phyloP scores from a whole-genome alignment of 2,329 filamentous ascomycete species.

The Penicillium sumatraense region DNA sequence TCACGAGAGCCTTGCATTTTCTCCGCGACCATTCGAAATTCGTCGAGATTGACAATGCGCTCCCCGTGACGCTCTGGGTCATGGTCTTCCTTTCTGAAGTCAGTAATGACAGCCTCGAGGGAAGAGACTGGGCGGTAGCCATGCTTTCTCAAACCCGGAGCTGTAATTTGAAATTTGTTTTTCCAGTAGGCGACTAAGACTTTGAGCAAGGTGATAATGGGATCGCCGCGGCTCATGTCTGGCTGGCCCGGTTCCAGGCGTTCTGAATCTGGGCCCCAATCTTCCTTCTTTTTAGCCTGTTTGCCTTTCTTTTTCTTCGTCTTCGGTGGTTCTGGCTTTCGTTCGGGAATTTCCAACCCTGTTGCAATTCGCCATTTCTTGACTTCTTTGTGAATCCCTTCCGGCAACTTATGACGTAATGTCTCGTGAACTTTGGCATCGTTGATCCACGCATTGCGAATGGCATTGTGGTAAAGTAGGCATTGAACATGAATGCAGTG shows the following conservation, averaged over 20 bases:
- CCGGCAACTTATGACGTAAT: constrained; percentile 73
- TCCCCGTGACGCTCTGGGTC: constrained; percentile 76
- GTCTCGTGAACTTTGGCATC: constrained; percentile 76
- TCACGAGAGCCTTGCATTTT: constrained; percentile 81
- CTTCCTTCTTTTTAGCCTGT: constrained; percentile 53
- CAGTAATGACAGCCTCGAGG: constrained; percentile 74
- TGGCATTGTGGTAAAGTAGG: constrained; percentile 85
- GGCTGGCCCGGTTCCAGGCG: constrained; percentile 71
- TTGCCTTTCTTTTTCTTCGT: constrained; percentile 46
- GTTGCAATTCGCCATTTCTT: constrained; percentile 74
- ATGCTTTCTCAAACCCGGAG: constrained; percentile 82
- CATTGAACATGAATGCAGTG: constrained; percentile 89
- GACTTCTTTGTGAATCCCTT: constrained; percentile 71
- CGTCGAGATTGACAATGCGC: constrained; percentile 66
- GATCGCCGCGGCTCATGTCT: constrained; percentile 83
- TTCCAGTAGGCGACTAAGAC: constrained; percentile 86
- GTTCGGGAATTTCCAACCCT: constrained; percentile 58
- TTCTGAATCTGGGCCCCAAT: constrained; percentile 75
- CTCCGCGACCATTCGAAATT: constrained; percentile 71
- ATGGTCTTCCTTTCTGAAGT: constrained; percentile 66
- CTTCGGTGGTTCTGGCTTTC: constrained; percentile 45
- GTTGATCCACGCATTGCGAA: constrained; percentile 83
- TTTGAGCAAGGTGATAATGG: constrained; percentile 75
- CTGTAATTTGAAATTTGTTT: constrained; percentile 75
- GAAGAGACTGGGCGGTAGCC: constrained; percentile 83